Base-by-base conservation (phyloP, 257 asterid genomes). In the Ilex asprella region DNA sequence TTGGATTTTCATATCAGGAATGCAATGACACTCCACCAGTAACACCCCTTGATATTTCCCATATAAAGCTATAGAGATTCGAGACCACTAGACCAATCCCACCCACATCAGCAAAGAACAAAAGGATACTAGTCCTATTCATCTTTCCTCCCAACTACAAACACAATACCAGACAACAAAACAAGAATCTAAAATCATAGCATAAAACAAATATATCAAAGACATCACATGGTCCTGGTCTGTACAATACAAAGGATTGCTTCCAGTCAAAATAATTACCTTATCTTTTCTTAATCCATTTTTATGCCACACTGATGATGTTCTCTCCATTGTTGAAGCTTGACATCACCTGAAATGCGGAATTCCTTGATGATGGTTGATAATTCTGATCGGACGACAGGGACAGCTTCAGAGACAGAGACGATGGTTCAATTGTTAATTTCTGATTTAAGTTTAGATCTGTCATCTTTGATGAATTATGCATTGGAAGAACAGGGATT, bases 381-480 rank as follows among this genome's bases (percentile, higher is more conserved):
- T 35, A 35, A 35, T 46, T 58, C 16, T 61, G 65, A 46, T 61
- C 56, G 16, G 35, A 51, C 50, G 65, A 66, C 35, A 67, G 44
- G 27, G 66, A 67, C 72, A 67, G 30, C 32, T 57, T 60, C 62
- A 67, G 55, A 51, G 72, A 67, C 59, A 67, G 41, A 7, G 66
- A 39, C 41, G 56, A 54, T 52, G 66, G 13, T 7, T 67, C 72
- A 32, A 58, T 52, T 13, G 32, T 35, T 39, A 6, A 46, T 3
- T 14, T 53, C 57, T 21, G 57, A 53, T 53, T 16, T 16, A 21
- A 53, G 7, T 59, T 49, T 6, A 32, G 13, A 9, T 16, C 63
- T 30, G 56, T 8, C 16, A 3, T 16, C 30, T 39, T 56, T 41
- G 63, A 58, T 58, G 58, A 15, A 65, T 39, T 44, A 57, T 56